phyloP scores from a whole-genome alignment of 2,329 filamentous ascomycete species.

The Aspergillus brunneoviolaceus region DNA sequence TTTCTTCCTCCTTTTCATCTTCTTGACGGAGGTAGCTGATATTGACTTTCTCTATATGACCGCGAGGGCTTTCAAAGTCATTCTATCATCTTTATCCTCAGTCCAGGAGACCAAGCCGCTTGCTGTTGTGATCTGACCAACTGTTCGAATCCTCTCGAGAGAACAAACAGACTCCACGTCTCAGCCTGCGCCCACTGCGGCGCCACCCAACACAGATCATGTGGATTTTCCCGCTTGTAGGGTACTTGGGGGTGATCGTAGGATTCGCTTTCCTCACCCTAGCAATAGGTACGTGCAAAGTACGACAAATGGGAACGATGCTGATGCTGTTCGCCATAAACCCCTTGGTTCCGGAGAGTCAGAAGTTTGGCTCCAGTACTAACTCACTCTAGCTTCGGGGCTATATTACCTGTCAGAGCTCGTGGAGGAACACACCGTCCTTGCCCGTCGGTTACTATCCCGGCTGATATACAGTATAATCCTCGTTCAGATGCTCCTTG shows the following conservation, averaged over 20 bases:
- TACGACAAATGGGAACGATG: background rate
- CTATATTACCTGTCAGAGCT: constrained; percentile 98
- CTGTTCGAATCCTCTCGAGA: background rate
- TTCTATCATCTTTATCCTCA: background rate
- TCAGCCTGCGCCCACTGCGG: background rate
- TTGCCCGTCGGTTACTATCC: constrained; percentile 82
- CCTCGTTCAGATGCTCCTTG: constrained; percentile 69
- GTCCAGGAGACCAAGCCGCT: background rate
- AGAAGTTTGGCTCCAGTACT: background rate
- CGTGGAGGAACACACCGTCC: constrained; percentile 94
- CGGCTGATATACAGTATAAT: constrained; percentile 84
- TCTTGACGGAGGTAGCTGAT: background rate
- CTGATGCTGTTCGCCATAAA: background rate
- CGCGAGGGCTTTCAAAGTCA: background rate
- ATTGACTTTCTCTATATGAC: background rate
- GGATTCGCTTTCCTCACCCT: constrained; percentile 94
- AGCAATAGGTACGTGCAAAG: constrained; percentile 66
- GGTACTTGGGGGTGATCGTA: constrained; percentile 80
- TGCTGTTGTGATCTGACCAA: background rate
- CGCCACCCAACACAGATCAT: constrained; percentile 51
- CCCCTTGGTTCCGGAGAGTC: background rate
- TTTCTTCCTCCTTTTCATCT: background rate
- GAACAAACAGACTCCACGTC: background rate
- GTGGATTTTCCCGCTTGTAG: constrained; percentile 94
- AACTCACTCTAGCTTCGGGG: constrained; percentile 68